Evolutionary conservation across 2,329 filamentous ascomycete genomes (phyloP).

Genomic region (Colletotrichum echinochloae): DNA sequence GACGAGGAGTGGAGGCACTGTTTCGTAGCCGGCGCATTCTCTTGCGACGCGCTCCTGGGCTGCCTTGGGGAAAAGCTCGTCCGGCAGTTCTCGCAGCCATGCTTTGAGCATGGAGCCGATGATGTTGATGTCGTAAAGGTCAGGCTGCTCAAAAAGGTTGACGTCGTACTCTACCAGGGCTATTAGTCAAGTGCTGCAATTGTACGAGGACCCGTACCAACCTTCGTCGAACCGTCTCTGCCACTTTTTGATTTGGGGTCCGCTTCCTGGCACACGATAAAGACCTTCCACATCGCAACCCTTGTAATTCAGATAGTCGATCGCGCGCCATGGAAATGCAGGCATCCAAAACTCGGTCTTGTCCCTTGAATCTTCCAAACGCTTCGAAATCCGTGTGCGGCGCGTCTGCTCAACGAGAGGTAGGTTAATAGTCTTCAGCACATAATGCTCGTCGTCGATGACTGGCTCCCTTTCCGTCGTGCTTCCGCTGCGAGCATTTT

Average conservation of each 20-base stretch:
- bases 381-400: slow-evolving; percentile 90
- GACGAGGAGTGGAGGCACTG: slow-evolving; percentile 85
- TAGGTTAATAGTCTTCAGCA: slow-evolving; percentile 85
- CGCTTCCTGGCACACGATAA: slow-evolving; percentile 91
- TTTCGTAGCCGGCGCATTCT: slow-evolving; percentile 82
- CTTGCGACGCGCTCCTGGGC: slow-evolving; percentile 84
- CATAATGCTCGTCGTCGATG: slow-evolving; percentile 85
- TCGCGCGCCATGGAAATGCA: slow-evolving; percentile 92
- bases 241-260: slow-evolving; percentile 92
- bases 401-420: slow-evolving; percentile 90
- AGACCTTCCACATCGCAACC: slow-evolving; percentile 93
- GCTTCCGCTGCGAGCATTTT: slow-evolving; percentile 78
- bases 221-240: slow-evolving; percentile 90
- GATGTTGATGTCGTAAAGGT: slow-evolving; percentile 96
- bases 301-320: slow-evolving; percentile 96
- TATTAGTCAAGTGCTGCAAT: slow-evolving; percentile 45
- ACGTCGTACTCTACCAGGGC: slow-evolving; percentile 78
- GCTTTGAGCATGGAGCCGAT: slow-evolving; percentile 96
- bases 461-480: slow-evolving; percentile 73
- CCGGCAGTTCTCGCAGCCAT: slow-evolving; percentile 94
- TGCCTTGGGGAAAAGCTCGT: slow-evolving; percentile 90
- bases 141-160: slow-evolving; percentile 86
- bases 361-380: slow-evolving; percentile 86
- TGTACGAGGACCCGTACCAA: slow-evolving; percentile 48
- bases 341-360: slow-evolving; percentile 99